Conservation (phyloP, 202 grass and related monocot genomes). For the Miscanthus sacchariflorus region DNA sequence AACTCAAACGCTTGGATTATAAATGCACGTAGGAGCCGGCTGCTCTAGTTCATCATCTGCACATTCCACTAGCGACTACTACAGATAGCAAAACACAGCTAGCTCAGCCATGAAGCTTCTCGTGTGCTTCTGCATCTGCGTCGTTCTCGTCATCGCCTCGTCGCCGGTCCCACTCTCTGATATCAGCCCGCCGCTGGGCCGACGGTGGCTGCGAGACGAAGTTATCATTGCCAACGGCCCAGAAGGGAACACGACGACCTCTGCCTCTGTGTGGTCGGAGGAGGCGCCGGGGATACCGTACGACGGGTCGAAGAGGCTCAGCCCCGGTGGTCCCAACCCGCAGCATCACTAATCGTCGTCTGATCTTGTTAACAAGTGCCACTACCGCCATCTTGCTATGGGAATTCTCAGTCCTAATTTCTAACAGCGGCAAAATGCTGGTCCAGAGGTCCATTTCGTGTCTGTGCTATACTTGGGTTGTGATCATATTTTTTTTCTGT, state of each 20-base stretch:
- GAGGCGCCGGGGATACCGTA: conserved; percentile 2
- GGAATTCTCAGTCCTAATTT: not conserved
- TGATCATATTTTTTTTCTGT: not conserved
- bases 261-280: not conserved
- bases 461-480: not conserved
- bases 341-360: conserved; percentile 57
- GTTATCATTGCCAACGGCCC: not conserved
- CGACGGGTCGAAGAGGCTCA: conserved; percentile 58
- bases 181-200: not conserved
- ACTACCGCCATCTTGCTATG: not conserved
- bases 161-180: not conserved
- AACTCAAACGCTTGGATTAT: not conserved
- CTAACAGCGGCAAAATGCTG: conserved; percentile 4
- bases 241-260: conserved; percentile 8
- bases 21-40: conserved; percentile 42
- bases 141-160: conserved; percentile 34
- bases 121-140: conserved; percentile 39
- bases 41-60: not conserved
- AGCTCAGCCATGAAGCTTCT: conserved; percentile 35
- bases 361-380: not conserved
- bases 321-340: conserved; percentile 60
- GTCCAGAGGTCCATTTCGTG: not conserved
- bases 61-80: not conserved
- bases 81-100: not conserved
- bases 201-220: conserved; percentile 39